phyloP scores from a whole-genome alignment of 202 grass and related monocot species.

The Elaeis oleifera region DNA sequence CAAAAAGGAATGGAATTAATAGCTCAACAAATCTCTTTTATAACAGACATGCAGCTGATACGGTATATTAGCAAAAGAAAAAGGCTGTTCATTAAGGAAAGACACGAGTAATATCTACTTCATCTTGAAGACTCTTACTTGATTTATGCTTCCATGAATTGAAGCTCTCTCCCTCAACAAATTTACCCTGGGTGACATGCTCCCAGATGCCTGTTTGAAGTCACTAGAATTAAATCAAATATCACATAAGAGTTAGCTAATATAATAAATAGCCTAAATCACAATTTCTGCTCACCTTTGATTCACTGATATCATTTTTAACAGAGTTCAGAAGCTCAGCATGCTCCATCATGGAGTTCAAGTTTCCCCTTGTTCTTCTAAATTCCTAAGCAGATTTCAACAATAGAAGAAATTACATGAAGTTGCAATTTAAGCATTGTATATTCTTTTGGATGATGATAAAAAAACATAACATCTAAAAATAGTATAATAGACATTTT shows the following conservation, averaged over 20 bases:
- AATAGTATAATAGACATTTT: too few species aligned
- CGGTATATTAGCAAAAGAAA: too few species aligned
- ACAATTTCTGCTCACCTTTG: slow-evolving; percentile 38
- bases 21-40: too few species aligned
- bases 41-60: too few species aligned
- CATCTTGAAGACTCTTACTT: slow-evolving; percentile 33
- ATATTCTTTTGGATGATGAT: too few species aligned
- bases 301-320: slow-evolving; percentile 88
- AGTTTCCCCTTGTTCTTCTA: slow-evolving; percentile 80
- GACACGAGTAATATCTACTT: too few species aligned
- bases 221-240: slow-evolving; percentile 11
- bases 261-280: neutral
- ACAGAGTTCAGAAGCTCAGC: slow-evolving; percentile 85
- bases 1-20: too few species aligned
- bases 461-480: too few species aligned
- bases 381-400: slow-evolving; percentile 52
- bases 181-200: slow-evolving; percentile 82
- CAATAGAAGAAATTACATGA: neutral
- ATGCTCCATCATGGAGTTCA: slow-evolving; percentile 92
- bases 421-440: too few species aligned
- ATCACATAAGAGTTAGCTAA: neutral
- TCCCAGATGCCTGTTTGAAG: slow-evolving; percentile 53
- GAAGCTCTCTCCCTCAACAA: slow-evolving; percentile 88
- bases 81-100: too few species aligned
- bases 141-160: slow-evolving; percentile 89